phyloP scores from a whole-genome alignment of 2,329 filamentous ascomycete species.

The Lithohypha guttulata region DNA sequence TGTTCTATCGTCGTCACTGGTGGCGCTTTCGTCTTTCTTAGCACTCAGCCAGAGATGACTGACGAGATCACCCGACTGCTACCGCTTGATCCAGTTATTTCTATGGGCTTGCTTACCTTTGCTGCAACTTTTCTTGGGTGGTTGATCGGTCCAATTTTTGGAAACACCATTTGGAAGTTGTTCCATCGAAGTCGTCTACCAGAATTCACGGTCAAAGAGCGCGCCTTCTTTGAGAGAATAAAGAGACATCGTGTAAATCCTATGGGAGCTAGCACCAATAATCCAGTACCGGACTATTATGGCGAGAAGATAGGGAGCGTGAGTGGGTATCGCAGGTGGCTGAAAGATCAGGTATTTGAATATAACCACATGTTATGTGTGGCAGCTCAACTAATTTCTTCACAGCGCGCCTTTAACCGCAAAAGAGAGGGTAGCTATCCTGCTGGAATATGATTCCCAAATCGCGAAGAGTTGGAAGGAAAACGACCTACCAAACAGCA shows the following conservation, averaged over 20 bases:
- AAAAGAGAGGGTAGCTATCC: conserved; percentile 45
- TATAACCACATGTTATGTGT: too few species aligned
- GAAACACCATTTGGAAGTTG: conserved; percentile 67
- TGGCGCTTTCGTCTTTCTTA: conserved; percentile 25
- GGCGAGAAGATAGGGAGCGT: conserved; percentile 97
- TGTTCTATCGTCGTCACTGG: conserved; percentile 51
- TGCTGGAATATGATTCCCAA: conserved; percentile 3
- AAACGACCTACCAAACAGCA: too few species aligned
- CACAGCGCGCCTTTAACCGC: conserved; percentile 93
- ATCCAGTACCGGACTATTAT: conserved; percentile 95
- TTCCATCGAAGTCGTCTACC: conserved; percentile 50
- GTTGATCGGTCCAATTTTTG: conserved; percentile 74
- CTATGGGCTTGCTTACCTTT: conserved; percentile 69
- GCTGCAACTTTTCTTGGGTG: conserved; percentile 73
- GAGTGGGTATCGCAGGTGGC: conserved; percentile 80
- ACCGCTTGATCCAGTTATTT: conserved; percentile 69
- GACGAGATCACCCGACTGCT: conserved; percentile 20
- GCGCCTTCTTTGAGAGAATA: conserved; percentile 82
- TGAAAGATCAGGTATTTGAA: conserved; percentile 97
- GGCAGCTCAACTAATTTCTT: too few species aligned
- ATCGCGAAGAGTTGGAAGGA: too few species aligned
- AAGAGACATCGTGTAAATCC: conserved; percentile 90
- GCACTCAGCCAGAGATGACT: conserved; percentile 16
- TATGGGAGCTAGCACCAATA: conserved; percentile 73
- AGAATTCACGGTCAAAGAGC: conserved; percentile 59